phyloP scores from a whole-genome alignment of 495 filamentous ascomycete genomes.

The Tuber brumale region DNA sequence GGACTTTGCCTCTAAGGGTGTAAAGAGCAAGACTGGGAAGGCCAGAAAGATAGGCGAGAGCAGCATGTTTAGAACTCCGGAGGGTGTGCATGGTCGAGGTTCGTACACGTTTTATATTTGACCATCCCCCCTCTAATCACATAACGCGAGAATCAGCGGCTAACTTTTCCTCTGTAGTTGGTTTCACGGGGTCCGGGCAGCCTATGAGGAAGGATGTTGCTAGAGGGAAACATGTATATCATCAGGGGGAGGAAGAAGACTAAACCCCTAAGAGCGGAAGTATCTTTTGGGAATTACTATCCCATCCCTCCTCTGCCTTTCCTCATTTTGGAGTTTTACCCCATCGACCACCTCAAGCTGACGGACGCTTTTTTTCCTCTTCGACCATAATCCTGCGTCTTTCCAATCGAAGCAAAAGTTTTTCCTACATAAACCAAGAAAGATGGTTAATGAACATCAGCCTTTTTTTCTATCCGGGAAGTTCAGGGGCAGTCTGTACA shows the following conservation, averaged over 20 bases:
- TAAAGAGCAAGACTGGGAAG: constrained; percentile 57
- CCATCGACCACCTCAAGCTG: constrained; percentile 20
- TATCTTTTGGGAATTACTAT: constrained; percentile 14
- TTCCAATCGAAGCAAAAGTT: constrained; percentile 6
- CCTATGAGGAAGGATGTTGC: constrained; percentile 86
- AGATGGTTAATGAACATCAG: constrained; percentile 2
- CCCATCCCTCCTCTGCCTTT: constrained; percentile 17
- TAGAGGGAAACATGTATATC: constrained; percentile 78
- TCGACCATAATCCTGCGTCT: constrained; percentile 1
- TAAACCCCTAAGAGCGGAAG: constrained; percentile 33
- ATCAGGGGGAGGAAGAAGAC: constrained; percentile 70
- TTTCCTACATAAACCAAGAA: background rate
- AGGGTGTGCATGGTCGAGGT: constrained; percentile 81
- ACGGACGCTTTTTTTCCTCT: constrained; percentile 12
- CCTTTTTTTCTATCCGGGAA: constrained; percentile 7
- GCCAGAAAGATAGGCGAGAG: constrained; percentile 62
- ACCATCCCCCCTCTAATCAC: background rate
- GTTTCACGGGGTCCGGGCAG: constrained; percentile 90
- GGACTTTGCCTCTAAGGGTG: constrained; percentile 75
- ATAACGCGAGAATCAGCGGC: constrained; percentile 23
- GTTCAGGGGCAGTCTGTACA: constrained; percentile 31
- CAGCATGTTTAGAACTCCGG: constrained; percentile 92
- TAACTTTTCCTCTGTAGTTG: constrained; percentile 57
- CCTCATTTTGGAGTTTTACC: constrained; percentile 8
- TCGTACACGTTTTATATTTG: constrained; percentile 37